Base-by-base conservation (phyloP, 441 rosid species). In the Metrosideros polymorpha region DNA sequence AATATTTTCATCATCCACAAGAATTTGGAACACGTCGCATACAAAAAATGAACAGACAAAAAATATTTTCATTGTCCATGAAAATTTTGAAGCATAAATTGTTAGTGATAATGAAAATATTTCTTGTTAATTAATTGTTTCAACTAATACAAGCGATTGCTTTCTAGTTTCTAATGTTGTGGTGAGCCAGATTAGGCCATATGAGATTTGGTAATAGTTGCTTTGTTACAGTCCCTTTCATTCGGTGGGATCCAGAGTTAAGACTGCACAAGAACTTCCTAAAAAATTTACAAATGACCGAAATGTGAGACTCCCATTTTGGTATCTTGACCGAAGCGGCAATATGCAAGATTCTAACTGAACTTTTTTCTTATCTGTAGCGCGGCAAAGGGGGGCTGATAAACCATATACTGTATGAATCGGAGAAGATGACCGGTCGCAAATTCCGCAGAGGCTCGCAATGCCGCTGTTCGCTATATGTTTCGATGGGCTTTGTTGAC, bases 321-420 rank as follows among this genome's bases (percentile, higher is more conserved):
- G 47, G 14, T 22, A 71, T 71, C 47, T 22, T 39, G 47, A 39
- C 47, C 39, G 79, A 71, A 39, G 79, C 15, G 43, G 45, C 27
- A 32, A 1, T 75, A 29, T 76, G 30, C 39, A 2, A 71, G 49
- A 8, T 56, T 45, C 82, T 82, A 35, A 61, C 19, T 63, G 35
- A 3, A 56, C 14, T 63, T 77, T n/a, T 84, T 35, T 25, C 9
- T 27, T 83, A 19, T 85, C 89, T 90, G 90, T 93, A 98, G 99
- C 84, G 99, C 99, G 22, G 99, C 99, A 27, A 92, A n/a, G n/a
- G 99, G 87, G 99, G 99, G 87, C 99, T 96, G 84, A 94, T 96
- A 88, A 96, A 98, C 89, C 99, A 98, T 91, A 95, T 96, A 84
- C 91, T 98, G 54, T 92, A 92, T 6, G 99, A 98, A 91, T 87